Percentiles rank a stretch among this genome's conserved stretches.
Evolutionary conservation across 768 basidiomycete species (phyloP).

Genomic region (Lactifluus pinguis): DNA sequence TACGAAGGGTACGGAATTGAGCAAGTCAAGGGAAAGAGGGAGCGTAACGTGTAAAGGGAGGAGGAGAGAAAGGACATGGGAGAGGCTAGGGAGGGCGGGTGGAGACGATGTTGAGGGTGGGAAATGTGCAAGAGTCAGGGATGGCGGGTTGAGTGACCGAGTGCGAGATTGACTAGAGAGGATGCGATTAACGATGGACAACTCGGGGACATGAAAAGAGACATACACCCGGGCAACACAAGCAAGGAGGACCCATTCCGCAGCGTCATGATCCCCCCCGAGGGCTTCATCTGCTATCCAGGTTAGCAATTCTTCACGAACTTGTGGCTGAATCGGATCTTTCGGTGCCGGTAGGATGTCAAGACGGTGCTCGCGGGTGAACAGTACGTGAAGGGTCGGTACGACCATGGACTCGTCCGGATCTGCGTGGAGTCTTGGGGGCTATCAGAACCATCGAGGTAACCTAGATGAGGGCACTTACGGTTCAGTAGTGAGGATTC

Average conservation of each 20-base stretch:
- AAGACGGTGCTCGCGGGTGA: conserved; percentile 35
- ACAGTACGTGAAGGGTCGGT: conserved; percentile 65
- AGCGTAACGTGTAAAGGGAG: conserved; percentile 48
- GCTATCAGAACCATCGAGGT: neutral
- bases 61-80: conserved; percentile 45
- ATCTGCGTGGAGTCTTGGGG: conserved; percentile 29
- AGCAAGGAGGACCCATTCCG: conserved; percentile 66
- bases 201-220: neutral
- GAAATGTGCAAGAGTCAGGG: conserved; percentile 55
- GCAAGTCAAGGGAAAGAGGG: conserved; percentile 49
- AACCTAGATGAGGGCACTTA: conserved; percentile 28
- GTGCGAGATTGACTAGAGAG: conserved; percentile 51
- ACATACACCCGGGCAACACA: conserved; percentile 57
- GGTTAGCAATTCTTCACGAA: conserved; percentile 47
- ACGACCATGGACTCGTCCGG: conserved; percentile 32
- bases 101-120: conserved; percentile 32
- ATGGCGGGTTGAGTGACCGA: conserved; percentile 58
- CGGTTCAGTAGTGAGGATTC: conserved; percentile 61
- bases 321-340: conserved; percentile 17
- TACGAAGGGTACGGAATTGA: conserved; percentile 50
- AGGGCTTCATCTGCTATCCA: conserved; percentile 71
- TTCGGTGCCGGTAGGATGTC: conserved; percentile 15
- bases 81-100: conserved; percentile 36
- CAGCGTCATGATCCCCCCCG: conserved; percentile 56
- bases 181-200: neutral